Base-by-base conservation (phyloP, 768 basidiomycete species). In the Sporobolomyces phaffii region DNA sequence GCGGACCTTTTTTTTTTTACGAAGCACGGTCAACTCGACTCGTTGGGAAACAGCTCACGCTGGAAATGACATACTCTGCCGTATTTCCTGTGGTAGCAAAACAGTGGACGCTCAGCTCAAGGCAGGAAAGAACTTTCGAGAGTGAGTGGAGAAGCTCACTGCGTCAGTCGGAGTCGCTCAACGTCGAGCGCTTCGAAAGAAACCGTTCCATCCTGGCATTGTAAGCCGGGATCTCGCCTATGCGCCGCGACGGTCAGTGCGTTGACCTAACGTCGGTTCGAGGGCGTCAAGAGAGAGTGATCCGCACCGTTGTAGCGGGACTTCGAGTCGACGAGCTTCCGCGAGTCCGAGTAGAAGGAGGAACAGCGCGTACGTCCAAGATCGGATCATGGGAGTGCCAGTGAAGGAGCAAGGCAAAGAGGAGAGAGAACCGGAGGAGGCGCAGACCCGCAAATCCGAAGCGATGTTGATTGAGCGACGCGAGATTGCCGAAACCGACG, bases 211-310 rank as follows among this genome's bases (percentile, higher is more conserved):
- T 58, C n/a, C 11, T n/a, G 5, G 20, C 8, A 29, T 20, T 43
- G 54, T 11, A 45, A 4, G 4, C 56, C 56, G 28, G 22, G 43
- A 26, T 58, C 56, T 58, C 56, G 56, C 24, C 56, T n/a, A n/a
- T n/a, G n/a, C n/a, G n/a, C n/a, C n/a, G n/a, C 50, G 18, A 28
- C n/a, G 5, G 31, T 34, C 50, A 9, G 31, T 6, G 34, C n/a
- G n/a, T n/a, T n/a, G n/a, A n/a, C n/a, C n/a, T n/a, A n/a, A n/a
- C n/a, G n/a, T n/a, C n/a, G n/a, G n/a, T n/a, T n/a, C n/a, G 31
- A 34, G 8, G 31, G 34, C 33, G 50, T 26, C n/a, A 40, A 9
- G 24, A 28, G 52, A 11, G 34, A 40, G 26, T 15, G 33, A n/a
- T n/a, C n/a, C 38, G 8, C 4, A 56, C 54, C 54, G 26, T 56